Conservation (phyloP, 805 yeast genomes). For the Metschnikowia cubensis region DNA sequence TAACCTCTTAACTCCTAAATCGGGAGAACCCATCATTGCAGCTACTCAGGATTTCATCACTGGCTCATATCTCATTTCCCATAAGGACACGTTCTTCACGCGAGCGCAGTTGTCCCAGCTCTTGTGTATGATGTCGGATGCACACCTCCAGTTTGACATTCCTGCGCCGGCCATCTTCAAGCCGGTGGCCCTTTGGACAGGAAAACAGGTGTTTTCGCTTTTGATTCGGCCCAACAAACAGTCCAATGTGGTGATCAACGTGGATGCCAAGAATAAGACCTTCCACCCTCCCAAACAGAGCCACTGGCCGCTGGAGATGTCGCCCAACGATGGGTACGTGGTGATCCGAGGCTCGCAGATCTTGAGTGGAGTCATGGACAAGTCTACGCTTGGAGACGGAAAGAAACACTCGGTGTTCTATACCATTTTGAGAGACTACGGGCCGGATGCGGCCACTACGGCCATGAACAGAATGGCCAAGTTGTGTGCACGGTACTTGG, state of each 20-base stretch:
- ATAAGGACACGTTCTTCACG: slow-evolving; percentile 90
- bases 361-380: slow-evolving; percentile 94
- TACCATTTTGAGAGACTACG: slow-evolving; percentile 90
- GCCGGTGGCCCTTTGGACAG: slow-evolving; percentile 93
- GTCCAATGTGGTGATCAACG: slow-evolving; percentile 79
- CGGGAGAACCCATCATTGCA: slow-evolving; percentile 98
- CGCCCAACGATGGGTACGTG: slow-evolving; percentile 94
- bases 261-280: slow-evolving; percentile 93
- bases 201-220: slow-evolving; percentile 89
- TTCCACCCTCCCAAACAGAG: slow-evolving; percentile 70
- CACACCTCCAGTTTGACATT: slow-evolving; percentile 76
- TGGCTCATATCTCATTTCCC: slow-evolving; percentile 88
- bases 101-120: slow-evolving; percentile 79
- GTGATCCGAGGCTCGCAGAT: slow-evolving; percentile 86
- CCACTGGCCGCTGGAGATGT: slow-evolving; percentile 79
- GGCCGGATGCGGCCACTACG: slow-evolving; percentile 91
- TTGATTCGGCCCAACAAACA: slow-evolving; percentile 75
- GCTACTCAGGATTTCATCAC: slow-evolving; percentile 99
- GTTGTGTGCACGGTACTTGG: slow-evolving; percentile 90
- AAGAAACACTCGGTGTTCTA: slow-evolving; percentile 95
- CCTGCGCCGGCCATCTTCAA: slow-evolving; percentile 95
- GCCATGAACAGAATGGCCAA: slow-evolving; percentile 99
- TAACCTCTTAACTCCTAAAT: slow-evolving; percentile 89
- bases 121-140: slow-evolving; percentile 95
- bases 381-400: slow-evolving; percentile 94